Evolutionary conservation across 306 rosid genomes (phyloP).

Genomic region (Phaseolus lunatus): DNA sequence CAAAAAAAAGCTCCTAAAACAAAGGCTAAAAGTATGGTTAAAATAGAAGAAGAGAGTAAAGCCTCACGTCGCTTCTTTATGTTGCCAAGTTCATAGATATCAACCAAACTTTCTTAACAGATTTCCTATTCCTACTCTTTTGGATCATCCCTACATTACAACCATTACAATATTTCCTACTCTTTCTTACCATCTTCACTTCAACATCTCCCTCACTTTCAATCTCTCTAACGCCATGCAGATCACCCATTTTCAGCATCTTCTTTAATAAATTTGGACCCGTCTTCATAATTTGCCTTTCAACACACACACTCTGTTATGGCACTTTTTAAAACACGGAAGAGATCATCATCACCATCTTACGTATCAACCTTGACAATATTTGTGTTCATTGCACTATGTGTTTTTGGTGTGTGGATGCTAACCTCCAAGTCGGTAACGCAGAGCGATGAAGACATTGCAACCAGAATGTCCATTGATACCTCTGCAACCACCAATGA

Average conservation of each 20-base stretch:
- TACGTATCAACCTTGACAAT: slow-evolving; percentile 65
- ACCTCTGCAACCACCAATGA: slow-evolving; percentile 20
- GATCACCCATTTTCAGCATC: slow-evolving; percentile 33
- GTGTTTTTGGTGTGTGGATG: slow-evolving; percentile 78
- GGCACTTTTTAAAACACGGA: slow-evolving; percentile 72
- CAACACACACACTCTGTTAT: slow-evolving; percentile 34
- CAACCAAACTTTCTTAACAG: slow-evolving; percentile 42
- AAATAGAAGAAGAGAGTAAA: slow-evolving; percentile 13
- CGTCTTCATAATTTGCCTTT: not conserved
- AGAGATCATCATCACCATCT: slow-evolving; percentile 66
- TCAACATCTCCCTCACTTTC: slow-evolving; percentile 24
- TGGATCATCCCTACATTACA: slow-evolving; percentile 72
- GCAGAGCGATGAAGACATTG: slow-evolving; percentile 26
- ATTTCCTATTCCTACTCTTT: slow-evolving; percentile 69
- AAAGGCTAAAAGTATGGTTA: slow-evolving; percentile 10
- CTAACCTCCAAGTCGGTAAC: slow-evolving; percentile 56
- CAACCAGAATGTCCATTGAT: slow-evolving; percentile 48
- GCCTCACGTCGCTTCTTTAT: not conserved
- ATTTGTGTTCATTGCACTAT: slow-evolving; percentile 62
- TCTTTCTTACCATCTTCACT: slow-evolving; percentile 36
- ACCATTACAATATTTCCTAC: slow-evolving; percentile 47
- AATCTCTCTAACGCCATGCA: slow-evolving; percentile 20
- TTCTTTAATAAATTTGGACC: slow-evolving; percentile 36
- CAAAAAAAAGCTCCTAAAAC: slow-evolving; percentile 16
- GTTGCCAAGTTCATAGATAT: slow-evolving; percentile 8